These are phyloP conservation scores for Aspergillus luchuensis DNA, from an alignment of 2,329 filamentous ascomycete genomes.

Conservation along the genomic window DNA sequence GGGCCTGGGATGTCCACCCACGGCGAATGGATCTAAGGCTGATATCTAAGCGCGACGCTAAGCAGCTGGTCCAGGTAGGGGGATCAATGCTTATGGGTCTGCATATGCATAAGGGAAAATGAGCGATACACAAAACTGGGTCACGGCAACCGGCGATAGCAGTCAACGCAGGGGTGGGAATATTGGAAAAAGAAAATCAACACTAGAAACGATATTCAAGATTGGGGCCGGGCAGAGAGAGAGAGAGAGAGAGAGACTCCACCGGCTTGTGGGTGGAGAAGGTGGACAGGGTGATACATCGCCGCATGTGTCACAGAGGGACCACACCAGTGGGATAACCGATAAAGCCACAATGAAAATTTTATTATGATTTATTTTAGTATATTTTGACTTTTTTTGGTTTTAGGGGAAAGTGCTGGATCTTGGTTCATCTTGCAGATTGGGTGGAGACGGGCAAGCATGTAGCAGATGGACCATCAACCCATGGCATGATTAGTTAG, in stretches of 20 bases:
- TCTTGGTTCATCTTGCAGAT: slow-evolving; percentile 17
- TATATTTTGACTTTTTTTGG: neutral
- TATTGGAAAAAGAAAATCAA: neutral
- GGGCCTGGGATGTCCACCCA: slow-evolving; percentile 10
- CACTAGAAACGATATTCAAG: neutral
- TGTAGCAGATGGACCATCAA: neutral
- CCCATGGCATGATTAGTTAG: slow-evolving; percentile 9
- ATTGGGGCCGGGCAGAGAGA: neutral
- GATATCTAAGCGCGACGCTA: slow-evolving; percentile 18
- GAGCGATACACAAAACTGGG: slow-evolving; percentile 2
- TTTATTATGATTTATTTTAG: neutral
- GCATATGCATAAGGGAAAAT: slow-evolving; percentile 7
- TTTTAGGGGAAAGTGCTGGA: slow-evolving; percentile 6
- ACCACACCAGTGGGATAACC: slow-evolving; percentile 7
- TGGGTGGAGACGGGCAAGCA: slow-evolving; percentile 1
- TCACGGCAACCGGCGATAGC: slow-evolving; percentile 5
- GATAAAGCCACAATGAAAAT: neutral
- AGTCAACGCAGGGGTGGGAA: slow-evolving; percentile 2
- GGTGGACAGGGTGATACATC: slow-evolving; percentile 1
- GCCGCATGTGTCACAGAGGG: neutral
- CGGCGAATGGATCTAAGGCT: slow-evolving; percentile 11
- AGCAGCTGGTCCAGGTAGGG: slow-evolving; percentile 19
- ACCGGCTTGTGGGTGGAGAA: neutral
- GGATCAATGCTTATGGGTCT: slow-evolving; percentile 8
- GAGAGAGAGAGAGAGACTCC: neutral